Evolutionary conservation across 2,329 filamentous ascomycete genomes (phyloP).

Genomic region (Neopestalotiopsis sp.): DNA sequence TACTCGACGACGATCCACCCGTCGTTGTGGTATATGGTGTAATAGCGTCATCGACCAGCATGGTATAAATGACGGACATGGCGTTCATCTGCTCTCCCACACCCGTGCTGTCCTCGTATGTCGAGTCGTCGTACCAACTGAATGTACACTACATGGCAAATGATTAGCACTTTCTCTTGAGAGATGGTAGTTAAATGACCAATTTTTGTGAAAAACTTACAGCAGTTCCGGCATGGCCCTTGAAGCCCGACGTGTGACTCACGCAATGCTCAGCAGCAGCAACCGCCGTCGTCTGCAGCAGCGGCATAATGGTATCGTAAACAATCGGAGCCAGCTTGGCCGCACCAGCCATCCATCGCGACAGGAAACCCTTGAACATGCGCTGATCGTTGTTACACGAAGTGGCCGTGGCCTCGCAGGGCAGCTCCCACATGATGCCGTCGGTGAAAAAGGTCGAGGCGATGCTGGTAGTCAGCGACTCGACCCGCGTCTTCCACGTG

Average conservation of each 20-base stretch:
- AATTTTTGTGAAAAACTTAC: no score
- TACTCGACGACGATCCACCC: slow-evolving; percentile 34
- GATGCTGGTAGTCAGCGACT: slow-evolving; percentile 49
- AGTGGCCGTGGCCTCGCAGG: slow-evolving; percentile 55
- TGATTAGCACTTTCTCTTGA: no score
- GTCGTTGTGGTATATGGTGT: slow-evolving; percentile 26
- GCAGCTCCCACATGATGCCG: slow-evolving; percentile 59
- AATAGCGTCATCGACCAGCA: slow-evolving; percentile 40
- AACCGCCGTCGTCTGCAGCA: slow-evolving; percentile 38
- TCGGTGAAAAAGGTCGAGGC: slow-evolving; percentile 49
- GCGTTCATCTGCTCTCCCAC: slow-evolving; percentile 63
- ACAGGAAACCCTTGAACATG: slow-evolving; percentile 46
- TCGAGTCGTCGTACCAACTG: slow-evolving; percentile 50
- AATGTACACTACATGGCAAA: slow-evolving; percentile 50
- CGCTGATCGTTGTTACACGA: slow-evolving; percentile 42
- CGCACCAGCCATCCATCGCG: slow-evolving; percentile 52
- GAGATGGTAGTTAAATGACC: no score
- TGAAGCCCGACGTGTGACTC: slow-evolving; percentile 26
- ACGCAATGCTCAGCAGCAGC: slow-evolving; percentile 42
- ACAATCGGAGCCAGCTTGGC: slow-evolving; percentile 36
- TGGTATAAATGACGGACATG: slow-evolving; percentile 54
- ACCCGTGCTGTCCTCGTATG: slow-evolving; percentile 55
- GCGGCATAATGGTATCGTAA: slow-evolving; percentile 28
- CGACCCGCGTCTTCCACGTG: slow-evolving; percentile 50
- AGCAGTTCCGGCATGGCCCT: slow-evolving; percentile 39